Evolutionary conservation across 345 rosid genomes (phyloP).

Genomic region (Odontarrhena argentea): DNA sequence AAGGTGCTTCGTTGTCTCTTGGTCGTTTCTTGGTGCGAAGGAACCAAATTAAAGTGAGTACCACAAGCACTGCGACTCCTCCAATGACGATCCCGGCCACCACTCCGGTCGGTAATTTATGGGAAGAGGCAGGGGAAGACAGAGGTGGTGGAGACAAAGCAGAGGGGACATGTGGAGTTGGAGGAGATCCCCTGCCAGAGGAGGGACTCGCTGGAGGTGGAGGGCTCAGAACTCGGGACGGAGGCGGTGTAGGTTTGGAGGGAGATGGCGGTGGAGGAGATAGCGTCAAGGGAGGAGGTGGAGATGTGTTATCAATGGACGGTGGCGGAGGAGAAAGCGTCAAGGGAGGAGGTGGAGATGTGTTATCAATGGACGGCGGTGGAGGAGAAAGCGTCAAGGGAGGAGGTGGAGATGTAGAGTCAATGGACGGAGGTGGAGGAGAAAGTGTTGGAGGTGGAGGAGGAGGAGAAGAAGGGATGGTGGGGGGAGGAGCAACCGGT

Average conservation of each 20-base stretch:
- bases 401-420: background rate
- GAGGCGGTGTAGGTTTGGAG: constrained; percentile 41
- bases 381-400: constrained; percentile 1
- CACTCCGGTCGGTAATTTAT: constrained; percentile 47
- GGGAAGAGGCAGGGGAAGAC: constrained; percentile 36
- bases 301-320: background rate
- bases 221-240: constrained; percentile 31
- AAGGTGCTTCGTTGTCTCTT: constrained; percentile 45
- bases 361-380: background rate
- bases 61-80: constrained; percentile 54
- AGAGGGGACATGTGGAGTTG: constrained; percentile 26
- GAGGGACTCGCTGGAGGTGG: constrained; percentile 36
- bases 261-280: constrained; percentile 42
- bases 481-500: constrained; percentile 35
- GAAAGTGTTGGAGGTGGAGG: background rate
- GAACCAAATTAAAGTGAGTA: constrained; percentile 48
- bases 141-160: constrained; percentile 38
- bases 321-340: constrained; percentile 43
- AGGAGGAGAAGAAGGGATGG: background rate
- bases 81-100: constrained; percentile 64
- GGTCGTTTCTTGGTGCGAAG: constrained; percentile 59
- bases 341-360: background rate
- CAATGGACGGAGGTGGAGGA: constrained; percentile 2
- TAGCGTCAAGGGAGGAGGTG: constrained; percentile 10
- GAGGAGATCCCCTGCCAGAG: constrained; percentile 32